A percentile compares a stretch with the other conserved stretches of the same genome.
These are phyloP conservation scores for Fusarium multiceps DNA, from an alignment of 2,329 filamentous ascomycete genomes.

Conservation along the genomic window DNA sequence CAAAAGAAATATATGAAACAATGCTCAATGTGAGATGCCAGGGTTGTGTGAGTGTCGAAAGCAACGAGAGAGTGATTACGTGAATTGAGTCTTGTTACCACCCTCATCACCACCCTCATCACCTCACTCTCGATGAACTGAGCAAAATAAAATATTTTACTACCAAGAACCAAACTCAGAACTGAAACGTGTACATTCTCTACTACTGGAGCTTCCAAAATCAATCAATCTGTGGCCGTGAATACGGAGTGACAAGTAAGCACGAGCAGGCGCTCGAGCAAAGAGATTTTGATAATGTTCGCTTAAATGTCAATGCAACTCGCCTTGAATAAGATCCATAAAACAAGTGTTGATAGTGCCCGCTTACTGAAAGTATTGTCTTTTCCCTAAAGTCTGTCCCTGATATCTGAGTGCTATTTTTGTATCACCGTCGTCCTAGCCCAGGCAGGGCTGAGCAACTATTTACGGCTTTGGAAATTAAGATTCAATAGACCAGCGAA, in stretches of 20 bases:
- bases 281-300: background rate
- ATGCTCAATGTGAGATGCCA: background rate
- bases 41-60: background rate
- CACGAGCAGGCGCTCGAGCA: background rate
- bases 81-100: background rate
- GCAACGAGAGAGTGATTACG: background rate
- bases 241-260: background rate
- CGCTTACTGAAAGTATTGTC: background rate
- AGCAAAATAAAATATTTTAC: background rate
- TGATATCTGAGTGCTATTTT: background rate
- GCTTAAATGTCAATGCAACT: background rate
- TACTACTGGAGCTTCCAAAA: no score
- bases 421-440: no score
- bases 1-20: no score
- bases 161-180: background rate
- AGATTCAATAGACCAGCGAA: background rate
- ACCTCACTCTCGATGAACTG: background rate
- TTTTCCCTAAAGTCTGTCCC: background rate
- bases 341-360: background rate
- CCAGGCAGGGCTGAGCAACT: background rate
- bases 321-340: background rate
- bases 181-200: background rate
- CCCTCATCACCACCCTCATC: background rate
- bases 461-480: background rate
- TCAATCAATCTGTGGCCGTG: background rate